Base-by-base conservation (phyloP, 352 stramenopile genomes). In the Pythium dissimile region DNA sequence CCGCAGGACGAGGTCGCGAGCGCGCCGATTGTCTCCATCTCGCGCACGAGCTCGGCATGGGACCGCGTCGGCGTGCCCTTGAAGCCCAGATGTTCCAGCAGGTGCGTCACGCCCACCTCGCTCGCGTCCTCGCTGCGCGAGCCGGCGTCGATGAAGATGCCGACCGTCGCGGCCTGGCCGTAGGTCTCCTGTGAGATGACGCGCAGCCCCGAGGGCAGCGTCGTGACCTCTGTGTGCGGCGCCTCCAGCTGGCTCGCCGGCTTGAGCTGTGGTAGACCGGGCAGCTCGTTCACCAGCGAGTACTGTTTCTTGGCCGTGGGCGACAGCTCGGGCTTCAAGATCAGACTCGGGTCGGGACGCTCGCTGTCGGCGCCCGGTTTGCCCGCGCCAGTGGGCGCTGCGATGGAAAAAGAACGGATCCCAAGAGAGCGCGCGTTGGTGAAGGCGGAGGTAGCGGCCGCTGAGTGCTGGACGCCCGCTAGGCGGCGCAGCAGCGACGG, bases 121-220 rank as follows among this genome's bases (percentile, higher is more conserved):
- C 67, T 64, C 50, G 86, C 60, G 49, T 89, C 69, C 64, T 96
- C 88, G 54, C 85, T 81, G 52, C 83, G 81, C 57, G 86, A 97
- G 51, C 94, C 95, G 30, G 91, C 88, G 59, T 98, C 86, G 16
- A 98, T 73, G 32, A 99, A 89, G 24, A 98, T 81, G 27, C 95
- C 96, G 56, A 99, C 73, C 3, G 95, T 97, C 39, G 87, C 94
- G 12, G 97, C 92, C 65, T 98, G 94, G 30, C 92, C 94, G 69
- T 98, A 98, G 16, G 88, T 98, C 67, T 99, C 95, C 61, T 98
- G 94, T 13, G 93, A 98, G 50, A 97, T 97, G 24, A 99, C 95
- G 27, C 95, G 88, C 35, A 99, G 75, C 0, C 95, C 96, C 44
- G 97, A 98, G 13, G 88, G 71, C 11, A 99, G 75, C 46, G 85